Evolutionary conservation across 495 filamentous ascomycete genomes (phyloP), one percentile per base, ranked within the genome.

Genomic region (Lasiosphaeria miniovina): DNA sequence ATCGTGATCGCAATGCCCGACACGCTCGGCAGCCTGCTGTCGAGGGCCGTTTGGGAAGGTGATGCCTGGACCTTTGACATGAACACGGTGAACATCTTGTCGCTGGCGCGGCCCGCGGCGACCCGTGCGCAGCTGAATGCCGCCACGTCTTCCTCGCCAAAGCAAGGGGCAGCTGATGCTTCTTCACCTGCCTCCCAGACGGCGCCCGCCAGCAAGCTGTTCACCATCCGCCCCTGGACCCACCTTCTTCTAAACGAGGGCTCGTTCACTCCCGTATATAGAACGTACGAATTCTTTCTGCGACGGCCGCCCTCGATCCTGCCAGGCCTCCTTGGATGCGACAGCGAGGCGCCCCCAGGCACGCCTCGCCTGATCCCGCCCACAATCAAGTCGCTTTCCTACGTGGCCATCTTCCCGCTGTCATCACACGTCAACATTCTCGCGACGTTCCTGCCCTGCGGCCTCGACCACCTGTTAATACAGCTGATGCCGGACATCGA

Each of bases 361-460:
- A 51, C 12, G 24, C 61, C 67, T 24, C 24, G 24, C 0, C 71
- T 75, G 31, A 55, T 78, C 8, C 73, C 71, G 0, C 49, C 64
- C 0, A 71, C 74, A 12, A 54, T 81, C 24, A 65, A 68, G 36
- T 73, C 77, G 36, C 59, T 82, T 41, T 73, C 71, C 41, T 81
- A 81, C 61, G 71, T 82, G 46, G 76, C 74, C 58, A 74, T 80
- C 48, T 82, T 80, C 57, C 78, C 78, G 2, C 66, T 75, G 36
- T 60, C 65, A 5, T 60, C 62, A 3, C 77, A 81, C 59, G 72
- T 80, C 55, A 49, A 61, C 49, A 40, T 59, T 3, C 61, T 81
- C 0, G 63, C 75, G 4, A 49, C 57, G 17, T 54, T 71, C 57
- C 61, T 75, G 9, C 79, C 78, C 3, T 68, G 61, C 36, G 17